Conservation (phyloP, 306 rosid species). For the Astragalus membranaceus region DNA sequence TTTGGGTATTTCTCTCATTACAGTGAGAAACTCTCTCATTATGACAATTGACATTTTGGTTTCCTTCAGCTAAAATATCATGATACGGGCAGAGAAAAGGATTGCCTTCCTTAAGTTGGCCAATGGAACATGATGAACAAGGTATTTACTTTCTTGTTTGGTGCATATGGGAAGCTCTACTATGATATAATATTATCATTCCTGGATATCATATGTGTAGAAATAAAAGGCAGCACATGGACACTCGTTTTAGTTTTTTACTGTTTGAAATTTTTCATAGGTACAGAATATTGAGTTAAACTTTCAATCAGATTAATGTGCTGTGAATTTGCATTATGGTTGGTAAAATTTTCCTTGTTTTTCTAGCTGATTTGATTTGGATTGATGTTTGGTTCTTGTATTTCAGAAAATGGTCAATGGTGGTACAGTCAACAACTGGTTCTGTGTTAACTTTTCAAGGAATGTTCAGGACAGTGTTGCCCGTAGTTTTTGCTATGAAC, state of each 20-base stretch:
- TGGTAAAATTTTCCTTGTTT: background rate
- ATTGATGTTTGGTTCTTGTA: background rate
- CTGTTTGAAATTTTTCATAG: too few species aligned
- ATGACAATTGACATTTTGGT: background rate
- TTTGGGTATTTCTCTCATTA: too few species aligned
- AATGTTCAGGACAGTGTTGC: constrained; percentile 75
- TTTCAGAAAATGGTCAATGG: constrained; percentile 99
- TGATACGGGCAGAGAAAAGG: constrained; percentile 91
- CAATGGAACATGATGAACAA: constrained; percentile 99
- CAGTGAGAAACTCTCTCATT: too few species aligned
- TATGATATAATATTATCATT: too few species aligned
- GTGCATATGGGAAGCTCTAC: background rate
- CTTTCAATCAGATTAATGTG: background rate
- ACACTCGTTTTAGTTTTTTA: too few species aligned
- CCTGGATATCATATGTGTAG: too few species aligned
- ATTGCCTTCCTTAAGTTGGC: constrained; percentile 94
- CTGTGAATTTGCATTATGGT: background rate
- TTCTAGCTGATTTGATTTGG: background rate
- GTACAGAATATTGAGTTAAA: background rate
- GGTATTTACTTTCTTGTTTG: constrained; percentile 32
- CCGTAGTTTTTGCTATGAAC: constrained; percentile 68
- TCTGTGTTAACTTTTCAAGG: constrained; percentile 81
- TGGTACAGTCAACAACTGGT: constrained; percentile 79
- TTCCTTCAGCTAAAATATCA: constrained; percentile 76
- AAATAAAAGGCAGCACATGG: background rate